Evolutionary conservation across 495 filamentous ascomycete genomes (phyloP).

Genomic region (Entonaema liquescens): DNA sequence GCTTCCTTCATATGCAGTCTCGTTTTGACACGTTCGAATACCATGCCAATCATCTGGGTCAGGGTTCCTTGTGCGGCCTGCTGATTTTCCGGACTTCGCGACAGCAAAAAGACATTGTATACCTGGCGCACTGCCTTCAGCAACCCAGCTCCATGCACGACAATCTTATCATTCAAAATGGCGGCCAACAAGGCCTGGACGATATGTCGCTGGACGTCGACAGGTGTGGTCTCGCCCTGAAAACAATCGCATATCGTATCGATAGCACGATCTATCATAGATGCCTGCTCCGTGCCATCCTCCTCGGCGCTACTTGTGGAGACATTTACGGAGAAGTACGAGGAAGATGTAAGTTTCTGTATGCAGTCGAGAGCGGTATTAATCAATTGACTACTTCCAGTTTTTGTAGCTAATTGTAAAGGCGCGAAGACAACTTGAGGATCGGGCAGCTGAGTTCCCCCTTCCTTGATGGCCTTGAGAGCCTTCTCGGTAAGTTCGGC

Average conservation of each 20-base stretch:
- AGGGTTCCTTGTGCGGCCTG: conserved; percentile 95
- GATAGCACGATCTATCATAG: conserved; percentile 94
- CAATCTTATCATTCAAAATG: conserved; percentile 96
- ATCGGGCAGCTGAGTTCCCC: conserved; percentile 74
- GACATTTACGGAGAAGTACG: conserved; percentile 87
- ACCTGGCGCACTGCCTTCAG: conserved; percentile 98
- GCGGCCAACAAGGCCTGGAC: conserved; percentile 95
- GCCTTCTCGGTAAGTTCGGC: conserved; percentile 82
- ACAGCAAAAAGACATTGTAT: conserved; percentile 98
- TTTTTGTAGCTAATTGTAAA: conserved; percentile 84
- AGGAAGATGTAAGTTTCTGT: conserved; percentile 97
- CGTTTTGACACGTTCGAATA: conserved; percentile 93
- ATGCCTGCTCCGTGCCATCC: conserved; percentile 60
- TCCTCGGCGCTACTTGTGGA: conserved; percentile 51
- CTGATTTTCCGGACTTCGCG: conserved; percentile 89
- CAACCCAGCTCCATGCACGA: conserved; percentile 96
- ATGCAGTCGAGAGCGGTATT: conserved; percentile 96
- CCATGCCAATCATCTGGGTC: conserved; percentile 98
- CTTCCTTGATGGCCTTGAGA: conserved; percentile 80
- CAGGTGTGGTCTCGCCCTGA: conserved; percentile 88
- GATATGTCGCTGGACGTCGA: conserved; percentile 95
- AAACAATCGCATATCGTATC: conserved; percentile 99
- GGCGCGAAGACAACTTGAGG: conserved; percentile 93
- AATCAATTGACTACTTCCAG: conserved; percentile 80
- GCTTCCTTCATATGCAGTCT: conserved; percentile 88